Conservation (phyloP, 148 eudicot genomes). For the Rhododendron griersonianum region DNA sequence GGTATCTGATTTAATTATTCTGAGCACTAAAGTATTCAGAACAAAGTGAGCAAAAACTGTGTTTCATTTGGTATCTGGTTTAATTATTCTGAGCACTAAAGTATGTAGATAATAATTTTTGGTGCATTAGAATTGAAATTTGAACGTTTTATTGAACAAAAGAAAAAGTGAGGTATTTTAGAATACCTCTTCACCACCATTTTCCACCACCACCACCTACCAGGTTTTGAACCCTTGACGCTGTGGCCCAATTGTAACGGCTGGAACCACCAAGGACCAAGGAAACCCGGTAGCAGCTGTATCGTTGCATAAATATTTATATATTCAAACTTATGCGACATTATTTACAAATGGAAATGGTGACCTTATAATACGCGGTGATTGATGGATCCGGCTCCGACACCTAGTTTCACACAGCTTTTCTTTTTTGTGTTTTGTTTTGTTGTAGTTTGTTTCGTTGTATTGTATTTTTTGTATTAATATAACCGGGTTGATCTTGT, state of each 20-base stretch:
- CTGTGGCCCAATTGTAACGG: neutral
- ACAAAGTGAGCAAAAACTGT: neutral
- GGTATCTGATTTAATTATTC: neutral
- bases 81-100: neutral
- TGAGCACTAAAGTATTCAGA: neutral
- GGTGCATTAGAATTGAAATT: neutral
- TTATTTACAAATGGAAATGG: neutral
- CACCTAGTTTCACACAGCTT: too few relatives aligned
- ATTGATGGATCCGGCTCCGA: too few relatives aligned
- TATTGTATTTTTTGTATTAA: too few relatives aligned
- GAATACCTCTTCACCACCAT: neutral
- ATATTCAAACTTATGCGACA: neutral
- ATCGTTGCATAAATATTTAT: neutral
- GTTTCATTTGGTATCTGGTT: neutral
- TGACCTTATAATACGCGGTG: too few relatives aligned
- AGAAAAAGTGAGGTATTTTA: neutral
- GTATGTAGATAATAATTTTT: neutral
- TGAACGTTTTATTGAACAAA: neutral
- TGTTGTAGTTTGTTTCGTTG: too few relatives aligned
- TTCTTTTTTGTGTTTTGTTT: too few relatives aligned
- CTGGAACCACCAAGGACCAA: neutral
- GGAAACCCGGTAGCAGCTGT: neutral
- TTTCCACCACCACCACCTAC: neutral
- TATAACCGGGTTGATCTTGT: too few relatives aligned
- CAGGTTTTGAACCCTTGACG: neutral